Conservation (phyloP, 306 rosid genomes). For the Ammopiptanthus mongolicus region DNA sequence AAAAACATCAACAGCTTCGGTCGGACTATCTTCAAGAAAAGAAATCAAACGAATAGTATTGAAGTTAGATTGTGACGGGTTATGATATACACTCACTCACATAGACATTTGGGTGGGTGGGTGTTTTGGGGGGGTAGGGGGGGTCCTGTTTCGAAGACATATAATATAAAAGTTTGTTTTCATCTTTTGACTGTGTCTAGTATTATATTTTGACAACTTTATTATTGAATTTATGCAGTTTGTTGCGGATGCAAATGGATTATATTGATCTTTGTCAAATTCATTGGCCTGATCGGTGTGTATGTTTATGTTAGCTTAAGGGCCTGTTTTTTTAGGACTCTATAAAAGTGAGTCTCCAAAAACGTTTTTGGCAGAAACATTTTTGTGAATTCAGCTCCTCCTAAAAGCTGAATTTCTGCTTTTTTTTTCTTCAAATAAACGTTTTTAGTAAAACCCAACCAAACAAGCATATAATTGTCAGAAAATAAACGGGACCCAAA, state of each 20-base stretch:
- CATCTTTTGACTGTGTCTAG: neutral
- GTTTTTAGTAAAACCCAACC: too few species aligned
- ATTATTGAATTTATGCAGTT: conserved; percentile 46
- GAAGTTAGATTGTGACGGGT: conserved; percentile 4
- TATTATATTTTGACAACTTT: conserved; percentile 18
- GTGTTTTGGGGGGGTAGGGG: neutral
- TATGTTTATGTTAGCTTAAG: conserved; percentile 31
- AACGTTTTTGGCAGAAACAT: too few species aligned
- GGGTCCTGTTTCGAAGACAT: neutral
- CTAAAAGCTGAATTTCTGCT: too few species aligned
- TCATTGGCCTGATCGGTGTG: conserved; percentile 99
- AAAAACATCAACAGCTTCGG: neutral
- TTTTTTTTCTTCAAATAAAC: too few species aligned
- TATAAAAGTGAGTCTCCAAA: too few species aligned
- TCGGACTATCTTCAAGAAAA: neutral
- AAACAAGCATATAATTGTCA: too few species aligned
- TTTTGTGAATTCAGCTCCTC: too few species aligned
- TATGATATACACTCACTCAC: neutral
- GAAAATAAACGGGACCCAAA: too few species aligned
- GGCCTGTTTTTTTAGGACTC: too few species aligned
- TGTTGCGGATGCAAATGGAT: conserved; percentile 68
- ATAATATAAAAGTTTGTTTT: neutral
- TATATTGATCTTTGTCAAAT: conserved; percentile 89
- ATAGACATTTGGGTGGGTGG: neutral
- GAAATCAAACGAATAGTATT: neutral